Conservation (phyloP, 192 early-diverging fungal species). For the Backusella macrospora region DNA sequence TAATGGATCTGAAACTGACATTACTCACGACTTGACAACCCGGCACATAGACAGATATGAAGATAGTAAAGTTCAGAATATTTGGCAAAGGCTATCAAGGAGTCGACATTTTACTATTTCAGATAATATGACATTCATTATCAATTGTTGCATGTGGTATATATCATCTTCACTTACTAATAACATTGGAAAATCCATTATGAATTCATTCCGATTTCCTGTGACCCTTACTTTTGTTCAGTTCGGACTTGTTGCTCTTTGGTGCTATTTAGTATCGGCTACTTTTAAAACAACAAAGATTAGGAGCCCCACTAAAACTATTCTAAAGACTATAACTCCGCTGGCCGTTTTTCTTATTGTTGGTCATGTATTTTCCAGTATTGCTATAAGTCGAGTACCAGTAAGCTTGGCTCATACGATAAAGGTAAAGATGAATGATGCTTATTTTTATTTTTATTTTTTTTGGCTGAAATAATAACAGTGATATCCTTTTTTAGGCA, state of each 20-base stretch:
- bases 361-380: constrained; percentile 79
- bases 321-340: constrained; percentile 68
- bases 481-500: constrained; percentile 53
- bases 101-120: constrained; percentile 20
- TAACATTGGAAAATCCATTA: constrained; percentile 81
- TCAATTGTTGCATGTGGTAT: constrained; percentile 81
- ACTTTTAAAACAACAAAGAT: constrained; percentile 55
- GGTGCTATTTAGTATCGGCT: constrained; percentile 54
- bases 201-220: constrained; percentile 77
- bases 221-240: constrained; percentile 85
- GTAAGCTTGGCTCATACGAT: constrained; percentile 89
- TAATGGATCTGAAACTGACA: constrained; percentile 6
- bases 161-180: constrained; percentile 80
- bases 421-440: constrained; percentile 59
- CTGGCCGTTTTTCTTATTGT: constrained; percentile 80
- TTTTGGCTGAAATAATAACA: constrained; percentile 9
- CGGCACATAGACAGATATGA: constrained; percentile 15
- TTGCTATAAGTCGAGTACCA: constrained; percentile 78
- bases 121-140: constrained; percentile 60
- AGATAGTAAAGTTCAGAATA: background rate
- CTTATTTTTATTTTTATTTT: background rate
- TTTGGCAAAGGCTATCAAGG: constrained; percentile 1
- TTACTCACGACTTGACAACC: constrained; percentile 9
- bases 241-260: constrained; percentile 76
- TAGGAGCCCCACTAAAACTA: constrained; percentile 49